phyloP scores from a whole-genome alignment of 768 basidiomycete species.

The Obba rivulosa region DNA sequence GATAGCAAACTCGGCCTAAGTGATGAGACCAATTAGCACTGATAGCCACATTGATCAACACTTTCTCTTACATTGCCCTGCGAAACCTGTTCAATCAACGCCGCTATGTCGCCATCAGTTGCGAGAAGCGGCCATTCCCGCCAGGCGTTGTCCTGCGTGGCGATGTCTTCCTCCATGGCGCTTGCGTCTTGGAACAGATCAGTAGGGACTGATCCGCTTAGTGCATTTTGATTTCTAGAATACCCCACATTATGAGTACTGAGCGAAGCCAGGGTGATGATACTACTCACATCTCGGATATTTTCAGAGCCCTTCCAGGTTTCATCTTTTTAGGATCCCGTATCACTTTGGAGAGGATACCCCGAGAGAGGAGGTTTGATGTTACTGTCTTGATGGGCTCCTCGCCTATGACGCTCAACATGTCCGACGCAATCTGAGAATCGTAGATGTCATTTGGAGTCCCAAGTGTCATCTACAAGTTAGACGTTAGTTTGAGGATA shows the following conservation, averaged over 20 bases:
- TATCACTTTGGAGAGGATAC: constrained; percentile 61
- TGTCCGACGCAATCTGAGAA: constrained; percentile 45
- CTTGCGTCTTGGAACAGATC: constrained; percentile 72
- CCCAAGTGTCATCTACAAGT: constrained; percentile 66
- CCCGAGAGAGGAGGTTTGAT: constrained; percentile 54
- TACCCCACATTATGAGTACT: not conserved
- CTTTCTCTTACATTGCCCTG: constrained; percentile 54
- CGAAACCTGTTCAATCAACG: constrained; percentile 76
- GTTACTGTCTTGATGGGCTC: constrained; percentile 50
- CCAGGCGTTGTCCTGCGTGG: constrained; percentile 42
- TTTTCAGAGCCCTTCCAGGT: constrained; percentile 72
- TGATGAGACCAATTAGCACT: constrained; percentile 1
- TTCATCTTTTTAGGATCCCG: constrained; percentile 56
- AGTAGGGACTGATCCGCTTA: constrained; percentile 56
- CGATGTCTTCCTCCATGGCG: constrained; percentile 52
- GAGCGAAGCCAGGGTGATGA: constrained; percentile 7
- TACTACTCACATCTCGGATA: constrained; percentile 58
- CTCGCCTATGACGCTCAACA: constrained; percentile 57
- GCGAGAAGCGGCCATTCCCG: constrained; percentile 78
- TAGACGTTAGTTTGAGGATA: no score
- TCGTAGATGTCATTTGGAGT: constrained; percentile 68
- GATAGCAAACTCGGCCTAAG: constrained; percentile 66
- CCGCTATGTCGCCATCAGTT: constrained; percentile 76
- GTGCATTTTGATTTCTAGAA: constrained; percentile 60
- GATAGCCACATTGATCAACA: not conserved